Percentiles rank a stretch among this genome's conserved stretches.
phyloP scores from a whole-genome alignment of 2,329 filamentous ascomycete species.

The Aspergillus sp. region DNA sequence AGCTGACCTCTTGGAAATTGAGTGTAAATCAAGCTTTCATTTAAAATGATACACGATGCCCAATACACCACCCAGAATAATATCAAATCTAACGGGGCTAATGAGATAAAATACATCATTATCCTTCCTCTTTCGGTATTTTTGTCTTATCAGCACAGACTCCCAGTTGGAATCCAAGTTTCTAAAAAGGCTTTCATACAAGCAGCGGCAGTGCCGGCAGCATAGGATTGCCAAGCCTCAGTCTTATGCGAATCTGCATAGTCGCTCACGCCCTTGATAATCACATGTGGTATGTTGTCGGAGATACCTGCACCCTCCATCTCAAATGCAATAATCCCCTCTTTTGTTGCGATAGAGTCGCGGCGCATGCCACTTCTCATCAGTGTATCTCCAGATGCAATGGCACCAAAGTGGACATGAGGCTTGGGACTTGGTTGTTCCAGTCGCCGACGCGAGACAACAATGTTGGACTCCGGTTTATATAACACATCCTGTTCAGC shows the following conservation, averaged over 20 bases:
- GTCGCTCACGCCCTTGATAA: constrained; percentile 5
- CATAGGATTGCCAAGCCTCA: neutral
- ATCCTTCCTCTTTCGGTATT: too few species aligned
- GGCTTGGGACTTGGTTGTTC: too few species aligned
- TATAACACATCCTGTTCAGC: too few species aligned
- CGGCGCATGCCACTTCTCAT: neutral
- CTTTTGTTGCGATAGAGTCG: neutral
- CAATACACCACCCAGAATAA: too few species aligned
- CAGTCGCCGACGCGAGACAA: too few species aligned
- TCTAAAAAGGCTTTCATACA: neutral
- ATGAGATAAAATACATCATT: too few species aligned
- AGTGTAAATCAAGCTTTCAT: too few species aligned
- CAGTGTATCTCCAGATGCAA: neutral
- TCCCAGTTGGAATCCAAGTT: neutral
- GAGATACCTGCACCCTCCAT: neutral
- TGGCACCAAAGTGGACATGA: neutral
- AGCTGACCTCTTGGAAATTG: too few species aligned
- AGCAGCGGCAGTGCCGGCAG: neutral
- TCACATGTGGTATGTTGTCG: neutral
- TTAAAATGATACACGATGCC: too few species aligned
- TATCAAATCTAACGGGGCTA: too few species aligned
- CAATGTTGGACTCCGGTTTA: too few species aligned
- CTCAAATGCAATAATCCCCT: neutral
- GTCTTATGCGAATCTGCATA: neutral
- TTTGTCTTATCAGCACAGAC: too few species aligned